Evolutionary conservation across 1,284 basidiomycete genomes (phyloP), one percentile per base, ranked within the genome.

Genomic region (Porogramme epimiltina): DNA sequence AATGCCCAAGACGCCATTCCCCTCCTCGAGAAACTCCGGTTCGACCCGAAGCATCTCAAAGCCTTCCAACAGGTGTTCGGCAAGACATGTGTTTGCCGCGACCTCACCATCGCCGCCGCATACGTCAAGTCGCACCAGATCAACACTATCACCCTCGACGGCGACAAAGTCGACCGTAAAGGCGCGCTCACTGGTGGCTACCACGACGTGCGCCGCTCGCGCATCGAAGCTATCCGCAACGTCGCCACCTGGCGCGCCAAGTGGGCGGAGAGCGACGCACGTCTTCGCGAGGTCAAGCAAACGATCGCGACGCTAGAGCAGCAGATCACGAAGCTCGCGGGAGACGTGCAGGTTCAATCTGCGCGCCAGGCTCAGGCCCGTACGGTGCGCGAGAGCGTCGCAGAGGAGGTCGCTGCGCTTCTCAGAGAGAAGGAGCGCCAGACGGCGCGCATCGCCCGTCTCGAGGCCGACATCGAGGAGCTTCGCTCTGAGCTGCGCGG

Each of bases 11-110:
- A 99, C 61, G 94, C 93, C 0, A 85, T 98, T 39, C 93, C 95
- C 0, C 82, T 95, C 53, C 76, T 95, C 46, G 82, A 87, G 56
- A 95, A 95, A 69, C 81, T 99, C 50, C 77, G 79, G 2, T 99
- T 87, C 65, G 88, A 95, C 58, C 75, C 75, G 2, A 70, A 70
- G 16, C 89, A 89, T 65, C 75, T 80, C 37, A 89, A 91, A 59
- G 97, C 97, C 0, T 93, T 99, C 71, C 87, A 95, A 66, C 96
- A 98, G 68, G 94, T 99, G n/a, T 99, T 99, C 63, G 95, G 95
- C 28, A 94, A 94, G 70, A 98, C 95, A 0, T 94, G 96, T 69
- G 91, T 99, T 33, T 98, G 96, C 67, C 83, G 89, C 28, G 93
- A 96, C 65, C 82, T 99, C 51, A 88, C 89, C 10, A 89, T 95